Base-by-base conservation (phyloP, 768 basidiomycete species). In the Sporobolomyces roseus region DNA sequence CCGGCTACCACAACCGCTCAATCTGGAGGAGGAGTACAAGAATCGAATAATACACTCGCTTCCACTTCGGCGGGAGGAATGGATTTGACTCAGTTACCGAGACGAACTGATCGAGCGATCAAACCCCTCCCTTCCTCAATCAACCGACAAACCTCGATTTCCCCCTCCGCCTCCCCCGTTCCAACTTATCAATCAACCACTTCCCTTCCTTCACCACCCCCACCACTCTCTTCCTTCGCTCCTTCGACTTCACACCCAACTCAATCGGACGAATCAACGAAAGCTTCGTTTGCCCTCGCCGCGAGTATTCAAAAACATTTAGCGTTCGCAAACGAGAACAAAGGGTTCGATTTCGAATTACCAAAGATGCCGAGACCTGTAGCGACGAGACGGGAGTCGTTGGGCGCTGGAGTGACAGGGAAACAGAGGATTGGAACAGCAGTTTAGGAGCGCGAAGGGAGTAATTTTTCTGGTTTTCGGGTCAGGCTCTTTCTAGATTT, bases 301-400 rank as follows among this genome's bases (percentile, higher is more conserved):
- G 61, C 61, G 12, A 35, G 32, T 13, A 68, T 68, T n/a, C 61
- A 68, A 55, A 49, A 62, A 23, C 61, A 63, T 43, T 43, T 68
- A 9, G 55, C 54, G 1, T 27, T 27, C 23, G 38, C 61, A 13
- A 30, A 25, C 35, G 16, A 19, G 25, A 29, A 21, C 23, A 51
- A 12, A 13, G 64, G 32, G 12, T 41, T 51, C 25, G 64, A 32
- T 4, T 49, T 65, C 30, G 55, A 38, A 13, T 29, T 59, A 23
- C 59, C 65, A n/a, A 36, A 33, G 38, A 3, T 30, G 48, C 54
- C 61, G 2, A 9, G 58, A 14, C 43, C 43, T 2, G 58, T 48
- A 13, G 56, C 21, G 14, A 27, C 45, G 25, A 59, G 32, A 36
- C 4, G 21, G 2, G 56, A 59, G 56, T 13, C 27, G 3, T 19